These are phyloP conservation scores for Acacia acuminata DNA, from an alignment of 306 rosid genomes.

Conservation along the genomic window DNA sequence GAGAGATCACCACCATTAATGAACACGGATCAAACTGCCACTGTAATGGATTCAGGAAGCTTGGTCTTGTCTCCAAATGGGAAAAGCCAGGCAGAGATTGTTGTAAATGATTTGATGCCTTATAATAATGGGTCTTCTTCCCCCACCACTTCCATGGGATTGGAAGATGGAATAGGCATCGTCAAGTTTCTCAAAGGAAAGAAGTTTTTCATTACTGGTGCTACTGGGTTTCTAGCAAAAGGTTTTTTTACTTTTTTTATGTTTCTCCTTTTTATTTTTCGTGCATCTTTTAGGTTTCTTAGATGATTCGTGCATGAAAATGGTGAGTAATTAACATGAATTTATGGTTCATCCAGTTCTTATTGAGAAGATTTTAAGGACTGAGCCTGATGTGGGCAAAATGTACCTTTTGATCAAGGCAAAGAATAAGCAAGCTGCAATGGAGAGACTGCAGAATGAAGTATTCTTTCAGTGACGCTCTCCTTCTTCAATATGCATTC, in stretches of 20 bases:
- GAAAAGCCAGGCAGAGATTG: constrained; percentile 16
- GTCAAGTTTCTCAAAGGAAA: constrained; percentile 78
- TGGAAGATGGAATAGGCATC: constrained; percentile 81
- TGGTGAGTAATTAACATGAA: constrained; percentile 4
- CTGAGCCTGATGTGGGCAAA: constrained; percentile 85
- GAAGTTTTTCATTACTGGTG: constrained; percentile 78
- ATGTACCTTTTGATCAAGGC: constrained; percentile 89
- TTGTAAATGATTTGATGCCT: constrained; percentile 65
- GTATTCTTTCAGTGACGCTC: constrained; percentile 46
- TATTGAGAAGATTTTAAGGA: constrained; percentile 89
- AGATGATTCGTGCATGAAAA: background rate
- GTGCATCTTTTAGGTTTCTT: background rate
- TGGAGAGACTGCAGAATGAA: constrained; percentile 74
- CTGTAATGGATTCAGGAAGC: constrained; percentile 65
- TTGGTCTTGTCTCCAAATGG: constrained; percentile 44
- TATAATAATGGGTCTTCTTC: constrained; percentile 46
- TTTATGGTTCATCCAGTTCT: constrained; percentile 57
- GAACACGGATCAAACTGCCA: constrained; percentile 46
- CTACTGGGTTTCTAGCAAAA: constrained; percentile 94
- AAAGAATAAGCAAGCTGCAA: constrained; percentile 78
- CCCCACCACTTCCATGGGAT: constrained; percentile 46
- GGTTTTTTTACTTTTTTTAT: constrained; percentile 39
- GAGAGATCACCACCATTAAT: constrained; percentile 44
- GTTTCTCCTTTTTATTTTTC: background rate
- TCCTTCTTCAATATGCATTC: constrained; percentile 4